Evolutionary conservation across 2,329 filamentous ascomycete species (phyloP).

Genomic region (Colletotrichum tofieldiae): DNA sequence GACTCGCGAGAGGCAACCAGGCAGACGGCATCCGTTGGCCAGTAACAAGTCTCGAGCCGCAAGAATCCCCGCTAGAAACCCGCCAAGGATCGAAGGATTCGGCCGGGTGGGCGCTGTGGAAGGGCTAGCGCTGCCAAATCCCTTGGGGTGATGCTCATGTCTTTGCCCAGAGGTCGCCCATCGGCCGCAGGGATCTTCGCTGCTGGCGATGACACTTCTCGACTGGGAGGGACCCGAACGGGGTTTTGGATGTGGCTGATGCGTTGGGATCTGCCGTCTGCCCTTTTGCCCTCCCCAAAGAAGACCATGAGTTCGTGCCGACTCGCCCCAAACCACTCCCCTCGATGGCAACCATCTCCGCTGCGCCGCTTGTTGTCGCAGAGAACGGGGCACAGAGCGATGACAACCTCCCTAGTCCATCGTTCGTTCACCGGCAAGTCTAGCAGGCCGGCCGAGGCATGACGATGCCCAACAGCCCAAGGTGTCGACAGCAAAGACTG

Average conservation of each 20-base stretch:
- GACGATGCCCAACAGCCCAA: background rate
- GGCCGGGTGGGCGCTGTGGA: background rate
- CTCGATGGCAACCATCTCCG: background rate
- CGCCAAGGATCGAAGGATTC: conserved; percentile 20
- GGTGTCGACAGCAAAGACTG: background rate
- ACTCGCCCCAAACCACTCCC: background rate
- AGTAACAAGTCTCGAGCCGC: background rate
- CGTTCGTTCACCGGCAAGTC: background rate
- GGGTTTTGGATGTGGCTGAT: conserved; percentile 5
- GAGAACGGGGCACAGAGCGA: background rate
- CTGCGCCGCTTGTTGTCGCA: background rate
- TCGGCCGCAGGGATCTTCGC: conserved; percentile 5
- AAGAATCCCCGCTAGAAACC: background rate
- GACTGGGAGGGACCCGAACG: background rate
- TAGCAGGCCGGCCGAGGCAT: background rate
- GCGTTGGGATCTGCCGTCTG: background rate
- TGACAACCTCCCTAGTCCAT: too few relatives aligned
- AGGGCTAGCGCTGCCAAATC: background rate
- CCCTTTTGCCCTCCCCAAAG: background rate
- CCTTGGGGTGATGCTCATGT: conserved; percentile 14
- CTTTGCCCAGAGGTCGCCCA: background rate
- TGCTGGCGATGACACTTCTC: background rate
- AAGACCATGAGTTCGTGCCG: conserved; percentile 8
- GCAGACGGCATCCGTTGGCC: background rate
- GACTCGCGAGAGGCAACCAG: background rate